A percentile compares a stretch with the other conserved stretches of the same genome.
Evolutionary conservation across 495 filamentous ascomycete species (phyloP).

Genomic region (Ramalina intermedia): DNA sequence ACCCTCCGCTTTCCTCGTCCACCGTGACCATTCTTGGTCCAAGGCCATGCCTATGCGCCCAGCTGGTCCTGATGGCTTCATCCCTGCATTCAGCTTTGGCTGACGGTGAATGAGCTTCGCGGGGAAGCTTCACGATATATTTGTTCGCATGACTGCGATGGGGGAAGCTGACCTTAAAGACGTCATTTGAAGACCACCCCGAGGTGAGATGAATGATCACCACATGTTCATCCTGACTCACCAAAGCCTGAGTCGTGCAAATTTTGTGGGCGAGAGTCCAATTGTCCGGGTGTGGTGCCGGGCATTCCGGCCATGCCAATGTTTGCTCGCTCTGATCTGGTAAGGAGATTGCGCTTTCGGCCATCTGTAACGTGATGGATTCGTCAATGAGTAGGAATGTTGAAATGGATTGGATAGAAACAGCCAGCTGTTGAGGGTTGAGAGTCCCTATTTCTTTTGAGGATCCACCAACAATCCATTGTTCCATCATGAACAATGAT

Average conservation of each 20-base stretch:
- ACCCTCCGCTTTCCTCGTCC: constrained; percentile 1
- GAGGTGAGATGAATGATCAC: neutral
- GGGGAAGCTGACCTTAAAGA: neutral
- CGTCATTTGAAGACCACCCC: neutral
- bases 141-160: neutral
- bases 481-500: too few species aligned
- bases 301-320: neutral
- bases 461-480: too few species aligned
- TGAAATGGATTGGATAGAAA: too few species aligned
- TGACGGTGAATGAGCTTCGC: neutral
- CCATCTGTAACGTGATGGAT: too few species aligned
- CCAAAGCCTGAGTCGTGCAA: neutral
- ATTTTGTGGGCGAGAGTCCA: neutral
- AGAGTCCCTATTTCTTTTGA: too few species aligned
- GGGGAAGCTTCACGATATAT: neutral
- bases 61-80: neutral
- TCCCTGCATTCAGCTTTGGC: neutral
- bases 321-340: neutral
- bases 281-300: neutral
- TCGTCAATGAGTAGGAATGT: too few species aligned
- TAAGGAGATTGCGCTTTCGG: too few species aligned
- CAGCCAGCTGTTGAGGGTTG: too few species aligned
- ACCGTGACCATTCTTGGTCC: constrained; percentile 1
- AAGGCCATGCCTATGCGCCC: constrained; percentile 3
- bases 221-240: too few species aligned